A percentile compares a stretch with the other conserved stretches of the same genome.
phyloP scores from a whole-genome alignment of 176 grass and related monocot genomes.

The Pontederia paniculata region DNA sequence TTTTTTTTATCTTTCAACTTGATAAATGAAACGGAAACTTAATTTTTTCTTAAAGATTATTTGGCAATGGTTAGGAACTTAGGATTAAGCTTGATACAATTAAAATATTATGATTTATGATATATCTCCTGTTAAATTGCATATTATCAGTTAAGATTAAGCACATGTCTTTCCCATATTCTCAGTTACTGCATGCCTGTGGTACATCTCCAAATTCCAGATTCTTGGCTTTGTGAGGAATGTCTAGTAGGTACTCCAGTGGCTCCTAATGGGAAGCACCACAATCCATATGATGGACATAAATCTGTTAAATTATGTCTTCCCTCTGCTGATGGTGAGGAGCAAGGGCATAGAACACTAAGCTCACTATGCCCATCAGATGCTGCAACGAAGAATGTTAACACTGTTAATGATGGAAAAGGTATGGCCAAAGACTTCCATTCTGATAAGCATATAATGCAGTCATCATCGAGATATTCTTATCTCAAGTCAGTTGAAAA shows the following conservation, averaged over 20 bases:
- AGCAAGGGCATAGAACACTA: background rate
- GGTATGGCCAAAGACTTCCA: background rate
- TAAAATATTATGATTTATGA: too few relatives aligned
- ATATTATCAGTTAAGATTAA: too few relatives aligned
- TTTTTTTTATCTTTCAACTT: too few relatives aligned
- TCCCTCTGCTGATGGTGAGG: background rate
- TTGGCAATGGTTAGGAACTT: too few relatives aligned
- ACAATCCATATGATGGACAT: background rate
- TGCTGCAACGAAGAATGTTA: background rate
- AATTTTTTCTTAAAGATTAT: too few relatives aligned
- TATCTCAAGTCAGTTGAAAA: slow-evolving; percentile 24
- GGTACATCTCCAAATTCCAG: background rate
- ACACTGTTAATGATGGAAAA: background rate
- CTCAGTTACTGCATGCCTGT: slow-evolving; percentile 30
- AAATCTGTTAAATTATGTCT: background rate
- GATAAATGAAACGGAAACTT: too few relatives aligned
- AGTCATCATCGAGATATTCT: background rate
- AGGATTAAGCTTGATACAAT: too few relatives aligned
- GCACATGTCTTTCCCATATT: too few relatives aligned
- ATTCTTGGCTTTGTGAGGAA: slow-evolving; percentile 23
- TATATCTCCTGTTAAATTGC: too few relatives aligned
- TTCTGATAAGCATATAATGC: background rate
- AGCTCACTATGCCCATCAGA: background rate
- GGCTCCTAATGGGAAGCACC: slow-evolving; percentile 4
- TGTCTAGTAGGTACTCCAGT: background rate